phyloP scores from a whole-genome alignment of 257 asterid genomes.

The Capsicum baccatum region DNA sequence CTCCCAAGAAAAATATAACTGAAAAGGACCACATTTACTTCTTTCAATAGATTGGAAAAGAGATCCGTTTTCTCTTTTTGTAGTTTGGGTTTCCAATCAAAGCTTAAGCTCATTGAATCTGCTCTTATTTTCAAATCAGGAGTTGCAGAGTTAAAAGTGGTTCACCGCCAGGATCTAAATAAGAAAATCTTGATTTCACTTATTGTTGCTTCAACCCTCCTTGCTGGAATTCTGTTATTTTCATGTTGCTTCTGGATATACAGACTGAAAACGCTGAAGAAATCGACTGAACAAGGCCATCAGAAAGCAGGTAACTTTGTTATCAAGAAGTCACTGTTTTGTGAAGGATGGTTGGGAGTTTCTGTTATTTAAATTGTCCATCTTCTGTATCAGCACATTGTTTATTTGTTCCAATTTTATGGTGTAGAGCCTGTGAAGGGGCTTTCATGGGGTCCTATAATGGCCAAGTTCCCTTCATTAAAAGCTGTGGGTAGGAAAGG shows the following conservation, averaged over 20 bases:
- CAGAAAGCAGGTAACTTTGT: constrained; percentile 53
- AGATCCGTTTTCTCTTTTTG: neutral
- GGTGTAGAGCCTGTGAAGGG: constrained; percentile 53
- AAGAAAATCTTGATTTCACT: constrained; percentile 81
- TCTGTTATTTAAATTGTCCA: neutral
- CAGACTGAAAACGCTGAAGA: constrained; percentile 62
- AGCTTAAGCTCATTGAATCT: constrained; percentile 19
- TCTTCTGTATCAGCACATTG: neutral
- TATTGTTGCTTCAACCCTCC: constrained; percentile 71
- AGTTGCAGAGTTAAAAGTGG: constrained; percentile 55
- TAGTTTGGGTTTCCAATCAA: constrained; percentile 26
- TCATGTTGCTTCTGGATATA: constrained; percentile 60
- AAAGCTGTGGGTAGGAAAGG: constrained; percentile 64
- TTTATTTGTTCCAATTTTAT: constrained; percentile 1
- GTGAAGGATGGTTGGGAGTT: constrained; percentile 14
- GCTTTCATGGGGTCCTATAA: constrained; percentile 59
- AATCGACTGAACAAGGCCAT: constrained; percentile 41
- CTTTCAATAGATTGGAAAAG: too few relatives aligned
- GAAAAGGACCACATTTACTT: neutral
- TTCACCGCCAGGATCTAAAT: constrained; percentile 81
- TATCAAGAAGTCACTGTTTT: neutral
- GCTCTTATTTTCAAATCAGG: constrained; percentile 43
- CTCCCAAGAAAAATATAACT: neutral
- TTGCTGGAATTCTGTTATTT: constrained; percentile 65
- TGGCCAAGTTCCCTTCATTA: constrained; percentile 60